Evolutionary conservation across 106 monocot species (phyloP).

Genomic region (Dioscorea zingiberensis): DNA sequence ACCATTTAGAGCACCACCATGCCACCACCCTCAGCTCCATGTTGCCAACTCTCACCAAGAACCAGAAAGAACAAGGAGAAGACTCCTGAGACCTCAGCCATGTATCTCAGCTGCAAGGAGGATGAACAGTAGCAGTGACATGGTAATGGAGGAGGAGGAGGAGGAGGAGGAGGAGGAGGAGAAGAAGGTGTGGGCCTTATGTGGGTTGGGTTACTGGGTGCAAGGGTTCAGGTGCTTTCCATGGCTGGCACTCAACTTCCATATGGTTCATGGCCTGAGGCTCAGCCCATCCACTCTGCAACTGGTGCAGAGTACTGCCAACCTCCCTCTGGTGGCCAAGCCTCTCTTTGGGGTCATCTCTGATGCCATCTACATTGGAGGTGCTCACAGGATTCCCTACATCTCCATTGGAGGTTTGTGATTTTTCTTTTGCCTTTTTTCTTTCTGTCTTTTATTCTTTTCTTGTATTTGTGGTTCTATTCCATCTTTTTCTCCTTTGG

Average conservation of each 20-base stretch:
- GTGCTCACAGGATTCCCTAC: slow-evolving; percentile 72
- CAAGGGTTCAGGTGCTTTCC: slow-evolving; percentile 93
- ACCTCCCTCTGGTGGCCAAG: slow-evolving; percentile 86
- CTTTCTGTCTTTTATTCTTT: background rate
- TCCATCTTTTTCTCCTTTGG: too few relatives aligned
- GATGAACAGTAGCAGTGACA: too few relatives aligned
- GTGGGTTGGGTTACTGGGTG: slow-evolving; percentile 75
- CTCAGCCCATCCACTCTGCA: slow-evolving; percentile 63
- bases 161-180: too few relatives aligned
- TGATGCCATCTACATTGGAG: slow-evolving; percentile 67
- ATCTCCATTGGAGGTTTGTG: slow-evolving; percentile 78
- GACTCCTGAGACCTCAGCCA: too few relatives aligned
- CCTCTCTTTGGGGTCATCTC: slow-evolving; percentile 79
- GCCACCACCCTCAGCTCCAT: background rate
- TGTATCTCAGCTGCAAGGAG: too few relatives aligned
- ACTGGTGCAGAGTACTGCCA: slow-evolving; percentile 70
- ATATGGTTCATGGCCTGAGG: slow-evolving; percentile 49
- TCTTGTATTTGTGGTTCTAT: background rate
- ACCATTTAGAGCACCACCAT: background rate
- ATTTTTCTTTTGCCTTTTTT: background rate
- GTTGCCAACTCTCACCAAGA: background rate
- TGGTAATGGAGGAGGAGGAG: too few relatives aligned
- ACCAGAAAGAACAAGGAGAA: background rate
- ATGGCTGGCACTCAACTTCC: slow-evolving; percentile 87
- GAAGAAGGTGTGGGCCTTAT: slow-evolving; percentile 34